Percentiles rank a stretch among this genome's conserved stretches.
phyloP scores from a whole-genome alignment of 345 rosid genomes.

The Gossypium bickii region DNA sequence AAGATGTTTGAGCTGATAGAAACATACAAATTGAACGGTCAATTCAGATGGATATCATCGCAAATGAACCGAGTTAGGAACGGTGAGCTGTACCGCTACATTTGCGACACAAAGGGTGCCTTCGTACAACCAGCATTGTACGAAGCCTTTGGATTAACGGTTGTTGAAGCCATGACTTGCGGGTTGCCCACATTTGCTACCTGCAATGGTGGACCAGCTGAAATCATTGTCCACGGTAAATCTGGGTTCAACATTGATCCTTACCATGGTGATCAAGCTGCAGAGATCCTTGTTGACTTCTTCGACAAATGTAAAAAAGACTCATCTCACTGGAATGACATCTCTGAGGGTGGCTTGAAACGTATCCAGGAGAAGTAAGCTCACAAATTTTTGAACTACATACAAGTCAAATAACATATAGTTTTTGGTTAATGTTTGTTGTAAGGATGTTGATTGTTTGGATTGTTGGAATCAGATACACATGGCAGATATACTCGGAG shows the following conservation, averaged over 20 bases:
- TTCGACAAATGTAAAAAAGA: conserved; percentile 62
- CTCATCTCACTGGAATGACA: conserved; percentile 64
- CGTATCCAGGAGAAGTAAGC: conserved; percentile 83
- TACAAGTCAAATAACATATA: no score
- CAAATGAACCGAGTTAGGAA: conserved; percentile 74
- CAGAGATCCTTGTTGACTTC: conserved; percentile 61
- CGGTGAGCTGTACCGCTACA: conserved; percentile 65
- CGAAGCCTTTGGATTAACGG: conserved; percentile 68
- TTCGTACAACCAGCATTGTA: conserved; percentile 71
- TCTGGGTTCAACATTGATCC: conserved; percentile 91
- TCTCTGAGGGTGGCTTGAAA: conserved; percentile 71
- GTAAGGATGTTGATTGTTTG: not conserved
- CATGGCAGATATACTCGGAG: conserved; percentile 86
- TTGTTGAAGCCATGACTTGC: conserved; percentile 72
- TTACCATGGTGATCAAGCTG: conserved; percentile 83
- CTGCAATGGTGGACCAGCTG: conserved; percentile 91
- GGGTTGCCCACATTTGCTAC: conserved; percentile 76
- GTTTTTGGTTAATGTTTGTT: not conserved
- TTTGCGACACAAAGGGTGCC: conserved; percentile 56
- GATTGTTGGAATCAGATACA: conserved; percentile 42
- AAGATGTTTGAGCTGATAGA: conserved; percentile 67
- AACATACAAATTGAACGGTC: conserved; percentile 53
- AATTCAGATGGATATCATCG: conserved; percentile 72
- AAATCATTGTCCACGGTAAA: conserved; percentile 80
- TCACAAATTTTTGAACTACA: not conserved